Conservation (phyloP, 2,329 filamentous ascomycete genomes). For the Zasmidium cellare region DNA sequence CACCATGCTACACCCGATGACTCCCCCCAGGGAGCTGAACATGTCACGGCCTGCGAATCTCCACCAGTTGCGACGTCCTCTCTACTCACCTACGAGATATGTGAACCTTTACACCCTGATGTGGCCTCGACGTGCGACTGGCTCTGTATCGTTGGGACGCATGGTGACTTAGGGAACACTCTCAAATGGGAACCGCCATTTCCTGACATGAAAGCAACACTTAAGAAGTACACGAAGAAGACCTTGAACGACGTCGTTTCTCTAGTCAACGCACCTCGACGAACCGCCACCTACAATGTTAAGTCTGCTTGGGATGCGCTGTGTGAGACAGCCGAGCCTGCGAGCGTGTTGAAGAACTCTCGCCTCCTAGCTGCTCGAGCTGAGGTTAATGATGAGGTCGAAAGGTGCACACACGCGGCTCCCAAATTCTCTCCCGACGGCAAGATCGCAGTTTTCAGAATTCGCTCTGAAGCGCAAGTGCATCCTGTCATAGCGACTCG, state of each 20-base stretch:
- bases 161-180: conserved; percentile 65
- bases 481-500: conserved; percentile 68
- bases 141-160: conserved; percentile 60
- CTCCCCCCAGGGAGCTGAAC: conserved; percentile 56
- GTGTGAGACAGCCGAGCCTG: conserved; percentile 51
- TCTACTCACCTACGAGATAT: conserved; percentile 65
- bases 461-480: conserved; percentile 61
- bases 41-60: conserved; percentile 63
- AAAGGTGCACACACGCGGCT: conserved; percentile 60
- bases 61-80: conserved; percentile 67
- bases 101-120: conserved; percentile 54
- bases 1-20: conserved; percentile 58
- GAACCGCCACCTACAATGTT: conserved; percentile 63
- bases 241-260: conserved; percentile 63
- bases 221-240: conserved; percentile 64
- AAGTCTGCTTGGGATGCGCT: conserved; percentile 62
- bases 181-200: conserved; percentile 68
- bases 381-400: conserved; percentile 63
- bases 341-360: conserved; percentile 51
- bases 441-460: conserved; percentile 63
- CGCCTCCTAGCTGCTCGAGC: conserved; percentile 55
- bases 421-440: conserved; percentile 65
- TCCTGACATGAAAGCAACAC: conserved; percentile 62
- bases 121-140: conserved; percentile 57
- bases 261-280: conserved; percentile 64